Evolutionary conservation across 2,329 filamentous ascomycete genomes (phyloP).

Genomic region (Hymenoscyphus infarciens): DNA sequence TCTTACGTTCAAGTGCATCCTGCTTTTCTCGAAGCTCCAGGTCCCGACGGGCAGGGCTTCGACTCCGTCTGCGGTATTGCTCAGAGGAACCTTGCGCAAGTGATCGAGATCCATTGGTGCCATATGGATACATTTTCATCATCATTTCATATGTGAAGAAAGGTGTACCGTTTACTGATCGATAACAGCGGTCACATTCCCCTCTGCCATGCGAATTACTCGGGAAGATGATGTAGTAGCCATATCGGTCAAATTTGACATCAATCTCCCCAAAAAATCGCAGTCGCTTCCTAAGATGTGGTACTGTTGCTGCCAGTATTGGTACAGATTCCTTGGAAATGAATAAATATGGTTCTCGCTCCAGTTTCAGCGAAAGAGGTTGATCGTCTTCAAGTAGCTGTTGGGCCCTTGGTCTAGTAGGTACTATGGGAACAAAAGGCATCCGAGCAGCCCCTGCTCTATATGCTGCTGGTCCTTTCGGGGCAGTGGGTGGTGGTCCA

Average conservation of each 20-base stretch:
- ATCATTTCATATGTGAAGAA: constrained; percentile 92
- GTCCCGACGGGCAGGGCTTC: constrained; percentile 40
- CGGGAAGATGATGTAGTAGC: constrained; percentile 90
- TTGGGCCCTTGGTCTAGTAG: constrained; percentile 46
- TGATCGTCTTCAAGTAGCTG: constrained; percentile 53
- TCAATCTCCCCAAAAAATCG: constrained; percentile 79
- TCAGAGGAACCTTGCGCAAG: constrained; percentile 17
- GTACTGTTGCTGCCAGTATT: constrained; percentile 77
- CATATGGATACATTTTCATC: constrained; percentile 68
- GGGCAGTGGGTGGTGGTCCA: constrained; percentile 76
- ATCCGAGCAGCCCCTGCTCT: constrained; percentile 17
- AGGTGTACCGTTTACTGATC: constrained; percentile 72
- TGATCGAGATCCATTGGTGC: constrained; percentile 25
- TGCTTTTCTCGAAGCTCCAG: constrained; percentile 55
- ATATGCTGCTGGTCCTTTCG: constrained; percentile 64
- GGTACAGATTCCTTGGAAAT: constrained; percentile 85
- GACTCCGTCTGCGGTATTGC: constrained; percentile 38
- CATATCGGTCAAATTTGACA: constrained; percentile 77
- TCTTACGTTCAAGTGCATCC: constrained; percentile 62
- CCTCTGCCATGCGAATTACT: constrained; percentile 71
- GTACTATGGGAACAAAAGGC: constrained; percentile 29
- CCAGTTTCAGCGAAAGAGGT: constrained; percentile 65
- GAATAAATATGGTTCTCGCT: constrained; percentile 83
- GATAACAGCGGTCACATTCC: constrained; percentile 78
- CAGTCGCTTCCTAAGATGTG: constrained; percentile 85